Conservation (phyloP, 306 rosid genomes). For the Betula pendula region DNA sequence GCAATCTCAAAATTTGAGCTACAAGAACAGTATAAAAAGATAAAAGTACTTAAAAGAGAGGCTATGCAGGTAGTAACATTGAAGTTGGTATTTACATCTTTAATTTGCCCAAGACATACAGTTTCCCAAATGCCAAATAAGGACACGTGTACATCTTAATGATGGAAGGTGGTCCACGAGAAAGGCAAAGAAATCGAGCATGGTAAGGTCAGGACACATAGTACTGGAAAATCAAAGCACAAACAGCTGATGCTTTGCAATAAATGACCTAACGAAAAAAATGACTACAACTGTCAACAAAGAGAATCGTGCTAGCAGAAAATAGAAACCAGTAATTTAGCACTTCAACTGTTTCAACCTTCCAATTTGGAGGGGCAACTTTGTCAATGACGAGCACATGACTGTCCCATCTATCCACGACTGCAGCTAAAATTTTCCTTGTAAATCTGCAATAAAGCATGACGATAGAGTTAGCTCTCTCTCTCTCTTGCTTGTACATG, state of each 20-base stretch:
- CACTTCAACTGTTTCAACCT: constrained; percentile 45
- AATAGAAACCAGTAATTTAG: constrained; percentile 7
- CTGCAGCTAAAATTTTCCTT: constrained; percentile 82
- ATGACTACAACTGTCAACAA: not conserved
- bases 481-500: constrained; percentile 4
- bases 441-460: constrained; percentile 59
- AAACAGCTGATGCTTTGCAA: constrained; percentile 2
- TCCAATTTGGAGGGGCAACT: constrained; percentile 83
- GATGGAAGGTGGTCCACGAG: not conserved
- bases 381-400: constrained; percentile 64
- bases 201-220: not conserved
- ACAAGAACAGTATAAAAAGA: not conserved
- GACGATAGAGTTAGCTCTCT: constrained; percentile 14
- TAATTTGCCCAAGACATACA: not conserved
- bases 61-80: not conserved
- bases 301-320: constrained; percentile 12
- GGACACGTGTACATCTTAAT: not conserved
- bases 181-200: not conserved
- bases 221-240: not conserved
- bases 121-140: not conserved
- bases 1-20: not conserved
- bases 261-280: not conserved
- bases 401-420: constrained; percentile 74
- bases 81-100: not conserved
- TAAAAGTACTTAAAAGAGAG: not conserved